Evolutionary conservation across 1,139 yeast genomes (phyloP), one percentile per base, ranked within the genome.

Genomic region (Suhomyces terraborum): DNA sequence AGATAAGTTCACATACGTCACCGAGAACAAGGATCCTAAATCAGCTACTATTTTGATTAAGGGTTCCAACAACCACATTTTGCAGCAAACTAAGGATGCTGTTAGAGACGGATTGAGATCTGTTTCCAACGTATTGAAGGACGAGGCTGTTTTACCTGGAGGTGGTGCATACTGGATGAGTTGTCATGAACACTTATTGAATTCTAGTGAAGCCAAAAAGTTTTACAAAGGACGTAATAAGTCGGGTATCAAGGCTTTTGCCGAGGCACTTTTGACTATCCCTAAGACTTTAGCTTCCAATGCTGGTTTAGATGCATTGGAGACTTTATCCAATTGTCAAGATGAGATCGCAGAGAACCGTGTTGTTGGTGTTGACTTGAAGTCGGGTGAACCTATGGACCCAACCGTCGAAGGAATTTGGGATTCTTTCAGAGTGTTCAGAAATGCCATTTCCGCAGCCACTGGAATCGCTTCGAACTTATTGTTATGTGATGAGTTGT

Each of bases 21-120:
- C 96, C 40, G 95, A 91, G 57, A 91, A 87, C 62, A 82, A 78
- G 62, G 88, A 89, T 56, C 97, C 98, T 45, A 88, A 87, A 67
- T 80, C 96, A 9, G 94, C 91, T 51, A 88, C 97, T 8, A 84
- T 94, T 46, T 75, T 94, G 49, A 91, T 94, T 59, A 88, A 88
- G 66, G 98, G 97, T 27, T 89, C 97, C 38, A 93, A 94, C 48
- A 80, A 82, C 52, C 95, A 93, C 63, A 79, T 89, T 35, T 79
- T 94, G 53, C 86, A 81, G 55, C 98, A 93, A 69, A 85, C 95
- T 30, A 89, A 91, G 62, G 98, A 94, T 61, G 98, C 98, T 0
- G 89, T 94, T 13, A 81, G 98, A 60, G 98, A 94, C 62, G 99
- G 99, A 26, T 74, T 94, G 46, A 82, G 98, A 56, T 89, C 97